These are phyloP conservation scores for Fusarium liriodendri DNA, from an alignment of 2,329 filamentous ascomycete species.

Conservation along the genomic window DNA sequence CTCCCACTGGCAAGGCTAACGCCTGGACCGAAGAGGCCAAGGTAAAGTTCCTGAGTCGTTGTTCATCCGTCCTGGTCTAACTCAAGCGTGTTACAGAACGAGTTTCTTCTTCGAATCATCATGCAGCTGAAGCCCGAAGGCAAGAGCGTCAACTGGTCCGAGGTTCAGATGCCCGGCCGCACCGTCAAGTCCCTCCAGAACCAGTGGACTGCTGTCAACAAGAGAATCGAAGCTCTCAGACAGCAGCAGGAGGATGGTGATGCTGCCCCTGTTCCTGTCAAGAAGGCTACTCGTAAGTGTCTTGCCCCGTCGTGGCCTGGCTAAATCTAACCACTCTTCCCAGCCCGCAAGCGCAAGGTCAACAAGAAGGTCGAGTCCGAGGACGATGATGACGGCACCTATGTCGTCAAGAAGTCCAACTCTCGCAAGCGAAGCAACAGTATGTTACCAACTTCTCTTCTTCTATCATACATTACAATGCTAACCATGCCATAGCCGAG, in stretches of 20 bases:
- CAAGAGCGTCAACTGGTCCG: constrained; percentile 50
- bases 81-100: constrained; percentile 39
- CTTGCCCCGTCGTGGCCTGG: too few species aligned
- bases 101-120: constrained; percentile 52
- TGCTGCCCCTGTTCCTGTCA: constrained; percentile 22
- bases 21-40: constrained; percentile 54
- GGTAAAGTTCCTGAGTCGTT: constrained; percentile 28
- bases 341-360: constrained; percentile 40
- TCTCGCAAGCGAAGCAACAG: constrained; percentile 34
- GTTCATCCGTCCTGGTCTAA: not conserved
- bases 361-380: constrained; percentile 30
- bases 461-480: not conserved
- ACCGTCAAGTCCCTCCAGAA: constrained; percentile 53
- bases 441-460: constrained; percentile 10
- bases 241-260: constrained; percentile 13
- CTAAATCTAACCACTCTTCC: not conserved
- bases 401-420: constrained; percentile 19
- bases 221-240: constrained; percentile 51
- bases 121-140: constrained; percentile 48
- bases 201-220: constrained; percentile 52
- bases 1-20: constrained; percentile 36
- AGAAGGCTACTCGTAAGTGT: constrained; percentile 42
- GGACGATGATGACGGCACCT: constrained; percentile 8
- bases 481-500: constrained; percentile 14
- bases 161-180: constrained; percentile 51